Evolutionary conservation across 2,329 filamentous ascomycete genomes (phyloP), one percentile per base, ranked within the genome.

Genomic region (Ilyonectria sp.): DNA sequence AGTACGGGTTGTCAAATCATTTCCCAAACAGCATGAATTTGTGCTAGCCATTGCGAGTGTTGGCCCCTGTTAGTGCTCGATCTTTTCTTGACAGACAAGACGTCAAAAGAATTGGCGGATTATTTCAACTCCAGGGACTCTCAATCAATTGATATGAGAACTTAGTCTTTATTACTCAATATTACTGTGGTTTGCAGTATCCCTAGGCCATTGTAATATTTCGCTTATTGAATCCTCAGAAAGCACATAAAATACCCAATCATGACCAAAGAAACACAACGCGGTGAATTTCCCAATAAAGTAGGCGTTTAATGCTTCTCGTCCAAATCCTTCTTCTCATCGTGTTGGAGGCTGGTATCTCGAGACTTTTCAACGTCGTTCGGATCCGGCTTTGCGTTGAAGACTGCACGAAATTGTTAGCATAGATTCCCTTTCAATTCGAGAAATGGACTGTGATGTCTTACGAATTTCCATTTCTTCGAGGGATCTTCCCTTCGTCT

Each of bases 401-500:
- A 75, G 49, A 75, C 73, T 74, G 17, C 9, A n/a, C 2, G 13
- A 11, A 21, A 6, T 29, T 5, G 37, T 71, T 54, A 71, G 44
- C 1, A 17, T 6, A 13, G 9, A 4, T 2, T 53, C 21, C 11
- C n/a, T 31, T 31, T 6, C 2, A 2, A 6, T 23, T n/a, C 8
- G 15, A 15, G 3, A 29, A 15, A 15, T 1, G 13, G 35, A 17
- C 7, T 15, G 40, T 9, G 13, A n/a, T 9, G n/a, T 63, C 70
- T 61, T 68, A 72, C 70, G 58, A 2, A 63, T 60, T n/a, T 76
- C 74, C 74, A 76, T 75, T 68, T 76, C 74, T 31, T 76, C 74
- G 4, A 76, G 69, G 10, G 74, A 75, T 5, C 68, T 46, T 2
- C 74, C 74, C 43, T 75, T 75, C 10, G 73, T 75, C 59, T 85